Percentiles rank a stretch among this genome's conserved stretches.
These are phyloP conservation scores for Phytophthora colocasiae DNA, from an alignment of 352 stramenopile species.

Conservation along the genomic window DNA sequence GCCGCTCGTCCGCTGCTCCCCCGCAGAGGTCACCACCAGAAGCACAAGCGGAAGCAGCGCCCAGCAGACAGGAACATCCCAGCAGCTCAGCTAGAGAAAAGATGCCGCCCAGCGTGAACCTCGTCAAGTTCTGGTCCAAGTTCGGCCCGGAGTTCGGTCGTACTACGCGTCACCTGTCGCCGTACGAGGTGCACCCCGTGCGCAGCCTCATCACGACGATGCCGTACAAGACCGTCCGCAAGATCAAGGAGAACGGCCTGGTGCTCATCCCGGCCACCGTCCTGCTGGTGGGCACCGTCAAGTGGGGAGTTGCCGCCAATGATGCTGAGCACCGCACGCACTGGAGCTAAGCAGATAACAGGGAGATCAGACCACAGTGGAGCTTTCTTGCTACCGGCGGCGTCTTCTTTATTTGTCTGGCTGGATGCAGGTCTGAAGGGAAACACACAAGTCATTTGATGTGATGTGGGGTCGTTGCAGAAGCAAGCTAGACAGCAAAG, in stretches of 20 bases:
- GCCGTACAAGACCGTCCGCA: slow-evolving; percentile 79
- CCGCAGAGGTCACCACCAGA: slow-evolving; percentile 27
- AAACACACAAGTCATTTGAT: not conserved
- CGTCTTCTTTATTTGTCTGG: not conserved
- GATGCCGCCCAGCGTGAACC: slow-evolving; percentile 55
- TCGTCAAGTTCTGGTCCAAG: slow-evolving; percentile 83
- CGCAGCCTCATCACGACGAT: slow-evolving; percentile 75
- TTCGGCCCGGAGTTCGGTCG: slow-evolving; percentile 66
- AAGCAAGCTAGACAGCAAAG: slow-evolving; percentile 6
- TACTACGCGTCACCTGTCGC: slow-evolving; percentile 74
- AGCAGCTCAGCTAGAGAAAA: slow-evolving; percentile 23
- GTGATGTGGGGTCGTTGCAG: not conserved
- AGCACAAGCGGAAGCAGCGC: slow-evolving; percentile 26
- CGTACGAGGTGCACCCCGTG: slow-evolving; percentile 72
- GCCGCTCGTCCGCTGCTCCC: slow-evolving; percentile 25
- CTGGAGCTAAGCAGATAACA: slow-evolving; percentile 59
- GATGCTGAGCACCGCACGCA: slow-evolving; percentile 81
- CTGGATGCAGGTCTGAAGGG: slow-evolving; percentile 14
- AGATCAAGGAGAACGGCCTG: slow-evolving; percentile 82
- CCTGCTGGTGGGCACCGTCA: slow-evolving; percentile 73
- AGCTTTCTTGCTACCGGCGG: not conserved
- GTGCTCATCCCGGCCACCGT: slow-evolving; percentile 71
- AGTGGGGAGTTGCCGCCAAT: slow-evolving; percentile 78
- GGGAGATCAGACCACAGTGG: slow-evolving; percentile 11
- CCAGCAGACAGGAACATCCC: slow-evolving; percentile 9